Evolutionary conservation across 768 basidiomycete species (phyloP).

Genomic region (Pulveroboletus sp.): DNA sequence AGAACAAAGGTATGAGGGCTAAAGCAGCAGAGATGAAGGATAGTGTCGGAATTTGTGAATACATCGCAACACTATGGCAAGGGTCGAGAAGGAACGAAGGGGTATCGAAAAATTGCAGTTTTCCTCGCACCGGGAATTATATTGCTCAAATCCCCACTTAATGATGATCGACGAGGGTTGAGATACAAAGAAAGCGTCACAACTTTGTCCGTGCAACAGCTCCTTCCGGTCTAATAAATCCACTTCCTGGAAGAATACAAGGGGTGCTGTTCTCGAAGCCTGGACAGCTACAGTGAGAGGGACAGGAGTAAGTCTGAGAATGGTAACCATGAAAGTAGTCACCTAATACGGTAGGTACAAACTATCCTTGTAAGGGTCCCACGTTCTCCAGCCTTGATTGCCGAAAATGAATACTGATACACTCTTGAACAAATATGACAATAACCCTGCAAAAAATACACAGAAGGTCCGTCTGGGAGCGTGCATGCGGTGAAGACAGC

Average conservation of each 20-base stretch:
- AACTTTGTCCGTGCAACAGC: neutral
- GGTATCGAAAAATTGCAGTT: conserved; percentile 12
- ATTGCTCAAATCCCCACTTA: conserved; percentile 17
- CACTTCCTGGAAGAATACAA: conserved; percentile 27
- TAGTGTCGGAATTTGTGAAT: conserved; percentile 34
- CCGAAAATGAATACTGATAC: conserved; percentile 14
- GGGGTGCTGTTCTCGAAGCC: conserved; percentile 1
- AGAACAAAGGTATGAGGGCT: conserved; percentile 37
- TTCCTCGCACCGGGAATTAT: neutral
- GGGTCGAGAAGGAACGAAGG: conserved; percentile 9
- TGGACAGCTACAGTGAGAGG: neutral
- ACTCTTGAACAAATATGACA: conserved; percentile 10
- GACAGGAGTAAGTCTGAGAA: conserved; percentile 19
- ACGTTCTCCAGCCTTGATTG: neutral
- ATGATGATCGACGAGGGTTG: neutral
- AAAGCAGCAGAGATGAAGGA: conserved; percentile 45
- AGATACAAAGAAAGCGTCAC: conserved; percentile 20
- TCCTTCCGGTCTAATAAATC: conserved; percentile 18
- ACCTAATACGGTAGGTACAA: conserved; percentile 27
- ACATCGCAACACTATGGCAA: conserved; percentile 17
- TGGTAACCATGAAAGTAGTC: conserved; percentile 28
- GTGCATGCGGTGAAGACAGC: conserved; percentile 7
- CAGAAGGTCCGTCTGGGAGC: conserved; percentile 1
- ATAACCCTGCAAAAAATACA: conserved; percentile 10
- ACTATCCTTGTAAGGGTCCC: neutral